These are phyloP conservation scores for Periconia macrospinosa DNA, from an alignment of 2,329 filamentous ascomycete species.

Conservation along the genomic window DNA sequence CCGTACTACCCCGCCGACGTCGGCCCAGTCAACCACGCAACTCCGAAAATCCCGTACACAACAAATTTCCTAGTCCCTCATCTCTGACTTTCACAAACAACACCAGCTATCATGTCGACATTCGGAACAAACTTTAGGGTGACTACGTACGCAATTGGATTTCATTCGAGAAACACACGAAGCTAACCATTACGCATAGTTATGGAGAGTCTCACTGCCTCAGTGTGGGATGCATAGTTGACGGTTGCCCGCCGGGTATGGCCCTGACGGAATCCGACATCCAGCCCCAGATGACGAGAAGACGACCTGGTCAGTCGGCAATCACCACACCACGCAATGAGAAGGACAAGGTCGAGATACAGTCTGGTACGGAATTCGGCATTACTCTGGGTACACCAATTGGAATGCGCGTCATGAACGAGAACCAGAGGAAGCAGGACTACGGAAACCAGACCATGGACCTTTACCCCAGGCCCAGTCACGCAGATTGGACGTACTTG, in stretches of 20 bases:
- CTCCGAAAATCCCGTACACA: neutral
- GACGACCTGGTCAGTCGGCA: conserved; percentile 83
- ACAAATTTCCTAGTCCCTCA: conserved; percentile 1
- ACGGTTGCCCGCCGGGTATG: conserved; percentile 87
- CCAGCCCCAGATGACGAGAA: conserved; percentile 90
- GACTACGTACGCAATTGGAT: conserved; percentile 66
- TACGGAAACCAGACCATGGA: conserved; percentile 91
- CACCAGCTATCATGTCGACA: conserved; percentile 59
- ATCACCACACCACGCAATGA: conserved; percentile 93
- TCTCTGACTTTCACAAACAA: neutral
- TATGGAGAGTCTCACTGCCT: conserved; percentile 90
- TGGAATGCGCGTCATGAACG: conserved; percentile 81
- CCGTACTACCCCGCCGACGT: too few relatives aligned
- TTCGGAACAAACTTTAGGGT: conserved; percentile 83
- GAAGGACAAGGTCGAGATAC: conserved; percentile 87
- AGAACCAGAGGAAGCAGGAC: conserved; percentile 91
- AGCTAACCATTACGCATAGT: conserved; percentile 44
- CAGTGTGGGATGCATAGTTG: conserved; percentile 92
- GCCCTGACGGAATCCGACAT: conserved; percentile 83
- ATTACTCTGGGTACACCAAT: conserved; percentile 90
- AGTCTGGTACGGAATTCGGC: conserved; percentile 89
- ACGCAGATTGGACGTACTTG: conserved; percentile 96
- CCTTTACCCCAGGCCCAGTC: conserved; percentile 83
- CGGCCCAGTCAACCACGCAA: neutral
- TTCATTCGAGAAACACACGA: neutral